Conservation (phyloP, 2,329 filamentous ascomycete genomes). For the Ceratocystis colombiana region DNA sequence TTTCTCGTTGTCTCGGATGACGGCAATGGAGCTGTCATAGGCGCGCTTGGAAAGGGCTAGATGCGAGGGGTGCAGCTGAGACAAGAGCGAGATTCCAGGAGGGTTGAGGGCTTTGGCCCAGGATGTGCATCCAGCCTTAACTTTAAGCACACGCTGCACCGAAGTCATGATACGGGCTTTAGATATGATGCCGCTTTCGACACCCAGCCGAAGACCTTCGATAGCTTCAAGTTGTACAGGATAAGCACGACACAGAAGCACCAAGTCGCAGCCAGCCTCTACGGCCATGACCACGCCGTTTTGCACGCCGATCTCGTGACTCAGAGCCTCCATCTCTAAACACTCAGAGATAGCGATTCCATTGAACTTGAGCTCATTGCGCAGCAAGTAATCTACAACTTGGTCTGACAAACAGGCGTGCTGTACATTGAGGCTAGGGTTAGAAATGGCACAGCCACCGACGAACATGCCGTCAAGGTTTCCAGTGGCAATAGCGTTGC, state of each 20-base stretch:
- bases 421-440: conserved; percentile 85
- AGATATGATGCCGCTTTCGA: conserved; percentile 83
- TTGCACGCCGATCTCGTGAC: conserved; percentile 92
- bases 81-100: conserved; percentile 63
- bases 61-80: conserved; percentile 72
- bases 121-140: conserved; percentile 78
- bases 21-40: conserved; percentile 86
- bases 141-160: conserved; percentile 60
- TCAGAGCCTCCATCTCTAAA: conserved; percentile 90
- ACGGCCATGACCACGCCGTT: conserved; percentile 96
- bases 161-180: conserved; percentile 72
- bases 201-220: conserved; percentile 73
- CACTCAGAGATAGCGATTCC: conserved; percentile 94
- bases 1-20: conserved; percentile 80
- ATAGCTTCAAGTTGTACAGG: conserved; percentile 86
- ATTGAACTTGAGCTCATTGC: conserved; percentile 80
- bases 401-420: conserved; percentile 90
- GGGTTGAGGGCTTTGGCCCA: conserved; percentile 91
- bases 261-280: conserved; percentile 86
- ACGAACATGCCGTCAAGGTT: conserved; percentile 88
- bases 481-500: conserved; percentile 76
- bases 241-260: conserved; percentile 79
- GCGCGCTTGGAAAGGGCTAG: conserved; percentile 70
- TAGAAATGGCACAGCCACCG: conserved; percentile 85
- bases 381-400: conserved; percentile 78